Base-by-base conservation (phyloP, 2,329 filamentous ascomycete species). In the Fusarium sp. region DNA sequence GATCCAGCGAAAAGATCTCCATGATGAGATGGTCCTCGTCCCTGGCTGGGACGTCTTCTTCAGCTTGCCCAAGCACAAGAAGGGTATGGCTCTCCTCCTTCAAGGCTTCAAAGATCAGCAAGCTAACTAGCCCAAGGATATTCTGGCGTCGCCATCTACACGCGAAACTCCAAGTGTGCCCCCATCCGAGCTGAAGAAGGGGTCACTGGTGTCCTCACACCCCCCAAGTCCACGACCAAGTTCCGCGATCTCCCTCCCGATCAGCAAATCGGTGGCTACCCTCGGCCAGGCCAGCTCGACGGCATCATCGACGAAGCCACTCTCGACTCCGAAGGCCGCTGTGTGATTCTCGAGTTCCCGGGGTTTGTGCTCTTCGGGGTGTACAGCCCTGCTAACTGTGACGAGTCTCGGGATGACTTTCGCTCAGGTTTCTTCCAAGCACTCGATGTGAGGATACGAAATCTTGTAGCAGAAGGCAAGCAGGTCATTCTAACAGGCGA, bases 31-130 rank as follows among this genome's bases (percentile, higher is more conserved):
- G 95, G 95, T 98, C 11, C 86, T 98, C 36, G 91, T 98, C 0
- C 91, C 94, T 0, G 97, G 97, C 14, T 99, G 96, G 96, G 97
- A 99, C 81, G 95, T 95, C 74, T 98, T 93, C 84, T 98, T 98
- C 84, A 98, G 95, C 81, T 86, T 99, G 27, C 97, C 97, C 0
- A 95, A 92, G 80, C 89, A 97, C 80, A 98, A 98, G 82, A 98
- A 98, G 87, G 96, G 95, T 93, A 84, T 31, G 73, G 57, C 29
- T 13, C 25, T 13, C 45, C 9, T 10, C 25, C 20, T 18, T 40
- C 6, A 10, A 42, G 22, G 6, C n/a, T 16, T 25, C 20, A 22
- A 13, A 4, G 10, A 13, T 25, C 25, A 42, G 9, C 25, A 18
- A 35, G 35, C 71, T 71, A 50, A 68, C 57, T 22, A 33, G 7